These are phyloP conservation scores for Botrytis hyacinthi DNA, from an alignment of 2,329 filamentous ascomycete genomes.

Conservation along the genomic window DNA sequence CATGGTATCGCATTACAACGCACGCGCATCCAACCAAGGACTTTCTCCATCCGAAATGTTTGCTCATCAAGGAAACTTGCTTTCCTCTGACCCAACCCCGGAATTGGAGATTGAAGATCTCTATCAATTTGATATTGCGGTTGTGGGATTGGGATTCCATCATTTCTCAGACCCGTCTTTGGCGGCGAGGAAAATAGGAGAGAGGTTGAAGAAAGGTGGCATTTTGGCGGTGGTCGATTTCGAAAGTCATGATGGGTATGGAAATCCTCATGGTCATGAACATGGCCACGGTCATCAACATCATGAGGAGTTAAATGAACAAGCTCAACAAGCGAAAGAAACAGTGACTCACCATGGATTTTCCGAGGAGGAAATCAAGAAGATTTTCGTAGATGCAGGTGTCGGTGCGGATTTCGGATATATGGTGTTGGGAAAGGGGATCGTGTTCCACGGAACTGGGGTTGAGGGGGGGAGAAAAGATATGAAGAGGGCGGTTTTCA, in stretches of 20 bases:
- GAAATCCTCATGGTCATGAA: conserved; percentile 26
- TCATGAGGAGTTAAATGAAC: neutral
- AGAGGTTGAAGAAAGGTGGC: conserved; percentile 63
- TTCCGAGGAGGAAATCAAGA: conserved; percentile 54
- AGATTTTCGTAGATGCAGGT: conserved; percentile 64
- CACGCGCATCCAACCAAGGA: conserved; percentile 54
- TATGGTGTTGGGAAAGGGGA: conserved; percentile 33
- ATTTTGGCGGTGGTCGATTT: conserved; percentile 69
- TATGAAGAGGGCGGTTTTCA: conserved; percentile 30
- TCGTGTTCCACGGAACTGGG: conserved; percentile 30
- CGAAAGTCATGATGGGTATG: conserved; percentile 48
- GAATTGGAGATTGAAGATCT: conserved; percentile 46
- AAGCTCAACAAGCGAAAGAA: conserved; percentile 41
- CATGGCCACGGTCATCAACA: conserved; percentile 32
- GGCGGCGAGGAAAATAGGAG: conserved; percentile 56
- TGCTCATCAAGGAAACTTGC: conserved; percentile 58
- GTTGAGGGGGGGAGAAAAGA: conserved; percentile 16
- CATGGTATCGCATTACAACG: conserved; percentile 69
- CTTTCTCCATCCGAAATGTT: conserved; percentile 52
- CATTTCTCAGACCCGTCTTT: conserved; percentile 65
- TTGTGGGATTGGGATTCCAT: conserved; percentile 62
- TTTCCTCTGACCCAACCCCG: conserved; percentile 28
- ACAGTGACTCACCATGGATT: conserved; percentile 69
- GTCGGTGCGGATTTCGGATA: conserved; percentile 56
- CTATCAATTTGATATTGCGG: conserved; percentile 66